Evolutionary conservation across 495 filamentous ascomycete species (phyloP).

Genomic region (Haplographium delicatum): DNA sequence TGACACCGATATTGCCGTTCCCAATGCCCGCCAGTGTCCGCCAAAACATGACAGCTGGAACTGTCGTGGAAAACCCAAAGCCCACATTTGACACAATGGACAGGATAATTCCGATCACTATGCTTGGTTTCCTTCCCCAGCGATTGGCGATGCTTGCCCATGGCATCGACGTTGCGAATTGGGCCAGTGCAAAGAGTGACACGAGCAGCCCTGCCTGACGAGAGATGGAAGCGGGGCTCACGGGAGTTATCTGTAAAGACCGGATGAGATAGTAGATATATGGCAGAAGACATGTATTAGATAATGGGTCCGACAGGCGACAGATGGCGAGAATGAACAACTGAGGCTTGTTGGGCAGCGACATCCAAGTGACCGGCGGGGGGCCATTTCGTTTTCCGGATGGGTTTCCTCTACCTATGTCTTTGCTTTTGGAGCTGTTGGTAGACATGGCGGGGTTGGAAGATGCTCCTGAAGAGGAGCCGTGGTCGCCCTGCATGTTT

Average conservation of each 20-base stretch:
- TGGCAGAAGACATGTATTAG: slow-evolving; percentile 34
- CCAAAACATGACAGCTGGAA: slow-evolving; percentile 63
- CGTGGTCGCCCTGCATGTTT: too few relatives aligned
- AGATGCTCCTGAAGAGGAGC: too few relatives aligned
- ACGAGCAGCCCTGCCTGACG: slow-evolving; percentile 23
- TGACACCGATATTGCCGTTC: slow-evolving; percentile 76
- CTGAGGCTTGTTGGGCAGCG: slow-evolving; percentile 39
- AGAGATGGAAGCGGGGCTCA: slow-evolving; percentile 18
- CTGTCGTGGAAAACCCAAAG: slow-evolving; percentile 67
- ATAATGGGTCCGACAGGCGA: slow-evolving; percentile 45
- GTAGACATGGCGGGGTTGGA: background rate
- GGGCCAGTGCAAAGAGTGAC: slow-evolving; percentile 60
- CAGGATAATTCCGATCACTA: slow-evolving; percentile 64
- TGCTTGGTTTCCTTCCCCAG: slow-evolving; percentile 67
- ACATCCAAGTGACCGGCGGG: slow-evolving; percentile 29
- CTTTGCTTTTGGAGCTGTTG: too few relatives aligned
- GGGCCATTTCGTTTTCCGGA: slow-evolving; percentile 3
- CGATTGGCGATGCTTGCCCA: slow-evolving; percentile 72
- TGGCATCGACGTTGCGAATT: slow-evolving; percentile 66
- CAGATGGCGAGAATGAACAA: slow-evolving; percentile 40
- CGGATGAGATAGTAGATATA: slow-evolving; percentile 56
- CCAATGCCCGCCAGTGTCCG: slow-evolving; percentile 61
- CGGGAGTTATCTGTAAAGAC: slow-evolving; percentile 34
- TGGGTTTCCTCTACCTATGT: too few relatives aligned
- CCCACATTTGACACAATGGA: slow-evolving; percentile 65